These are phyloP conservation scores for Claviceps sp. DNA, from an alignment of 2,329 filamentous ascomycete species.

Conservation along the genomic window DNA sequence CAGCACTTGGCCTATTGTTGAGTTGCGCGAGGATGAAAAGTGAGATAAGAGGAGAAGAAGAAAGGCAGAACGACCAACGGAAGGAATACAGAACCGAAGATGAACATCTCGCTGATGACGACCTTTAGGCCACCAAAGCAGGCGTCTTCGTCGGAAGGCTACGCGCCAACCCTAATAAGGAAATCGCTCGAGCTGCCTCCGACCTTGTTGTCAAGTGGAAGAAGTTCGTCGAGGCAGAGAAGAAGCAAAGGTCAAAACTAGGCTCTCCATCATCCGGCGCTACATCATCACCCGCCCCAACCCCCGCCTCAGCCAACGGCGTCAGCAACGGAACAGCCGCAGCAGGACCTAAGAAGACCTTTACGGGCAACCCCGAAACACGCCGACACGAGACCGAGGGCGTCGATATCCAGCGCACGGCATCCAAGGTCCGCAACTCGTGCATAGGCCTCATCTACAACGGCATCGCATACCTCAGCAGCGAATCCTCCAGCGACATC, in stretches of 20 bases:
- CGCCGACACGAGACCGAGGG: constrained; percentile 72
- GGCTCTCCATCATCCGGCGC: constrained; percentile 29
- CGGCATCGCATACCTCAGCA: constrained; percentile 60
- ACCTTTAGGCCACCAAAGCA: constrained; percentile 61
- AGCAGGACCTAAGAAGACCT: constrained; percentile 27
- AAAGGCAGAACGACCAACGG: not conserved
- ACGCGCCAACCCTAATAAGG: constrained; percentile 63
- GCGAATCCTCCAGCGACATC: constrained; percentile 57
- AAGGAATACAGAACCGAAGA: too few species aligned
- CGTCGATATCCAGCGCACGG: constrained; percentile 64
- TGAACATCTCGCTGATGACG: not conserved
- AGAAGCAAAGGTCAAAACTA: constrained; percentile 31
- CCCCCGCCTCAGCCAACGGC: constrained; percentile 32
- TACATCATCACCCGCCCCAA: constrained; percentile 33
- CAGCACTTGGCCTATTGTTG: too few species aligned
- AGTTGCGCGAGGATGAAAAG: too few species aligned
- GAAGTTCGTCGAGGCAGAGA: constrained; percentile 57
- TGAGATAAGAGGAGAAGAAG: not conserved
- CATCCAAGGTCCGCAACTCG: constrained; percentile 60
- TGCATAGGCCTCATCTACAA: constrained; percentile 92
- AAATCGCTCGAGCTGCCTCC: constrained; percentile 62
- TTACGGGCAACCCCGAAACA: constrained; percentile 59
- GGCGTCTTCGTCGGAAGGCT: constrained; percentile 81
- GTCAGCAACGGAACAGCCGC: constrained; percentile 6
- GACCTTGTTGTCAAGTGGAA: constrained; percentile 86